These are phyloP conservation scores for Papiliotrema terrestris DNA, from an alignment of 1,284 basidiomycete genomes.

Conservation along the genomic window DNA sequence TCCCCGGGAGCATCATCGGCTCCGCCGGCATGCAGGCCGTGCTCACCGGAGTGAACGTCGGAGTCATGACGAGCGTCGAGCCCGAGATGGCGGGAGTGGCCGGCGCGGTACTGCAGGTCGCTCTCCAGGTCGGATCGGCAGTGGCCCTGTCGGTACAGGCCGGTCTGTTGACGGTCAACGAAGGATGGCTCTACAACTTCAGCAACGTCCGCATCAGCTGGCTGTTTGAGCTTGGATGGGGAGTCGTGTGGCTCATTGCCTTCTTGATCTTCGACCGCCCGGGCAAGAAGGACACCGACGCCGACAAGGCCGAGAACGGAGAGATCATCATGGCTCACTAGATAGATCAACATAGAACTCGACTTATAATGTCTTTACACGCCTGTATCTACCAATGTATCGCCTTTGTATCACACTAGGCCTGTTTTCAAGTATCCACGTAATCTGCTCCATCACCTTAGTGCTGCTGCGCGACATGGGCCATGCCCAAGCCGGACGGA, in stretches of 20 bases:
- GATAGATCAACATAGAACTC: not conserved
- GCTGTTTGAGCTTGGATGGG: slow-evolving; percentile 46
- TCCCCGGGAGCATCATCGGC: slow-evolving; percentile 15
- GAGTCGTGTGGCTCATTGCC: slow-evolving; percentile 26
- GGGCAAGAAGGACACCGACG: slow-evolving; percentile 10
- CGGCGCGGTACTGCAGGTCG: slow-evolving; percentile 42
- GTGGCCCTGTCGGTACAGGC: slow-evolving; percentile 44
- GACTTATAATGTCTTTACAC: no score
- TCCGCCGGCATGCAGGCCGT: slow-evolving; percentile 8
- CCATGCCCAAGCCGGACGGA: no score
- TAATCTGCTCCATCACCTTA: no score
- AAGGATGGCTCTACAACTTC: slow-evolving; percentile 32
- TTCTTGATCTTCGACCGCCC: slow-evolving; percentile 34
- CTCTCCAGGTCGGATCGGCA: slow-evolving; percentile 39
- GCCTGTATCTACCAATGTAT: no score
- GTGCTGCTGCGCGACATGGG: no score
- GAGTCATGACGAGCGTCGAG: slow-evolving; percentile 33
- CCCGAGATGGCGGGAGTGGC: slow-evolving; percentile 40
- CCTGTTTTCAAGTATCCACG: no score
- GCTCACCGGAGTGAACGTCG: slow-evolving; percentile 8
- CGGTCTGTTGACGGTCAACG: slow-evolving; percentile 39
- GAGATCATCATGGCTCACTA: slow-evolving; percentile 4
- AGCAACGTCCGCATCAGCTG: slow-evolving; percentile 36
- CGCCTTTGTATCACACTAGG: no score
- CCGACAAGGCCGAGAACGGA: slow-evolving; percentile 1